These are phyloP conservation scores for Chondrus crispus DNA, from an alignment of 23 red algal species.

Conservation along the genomic window DNA sequence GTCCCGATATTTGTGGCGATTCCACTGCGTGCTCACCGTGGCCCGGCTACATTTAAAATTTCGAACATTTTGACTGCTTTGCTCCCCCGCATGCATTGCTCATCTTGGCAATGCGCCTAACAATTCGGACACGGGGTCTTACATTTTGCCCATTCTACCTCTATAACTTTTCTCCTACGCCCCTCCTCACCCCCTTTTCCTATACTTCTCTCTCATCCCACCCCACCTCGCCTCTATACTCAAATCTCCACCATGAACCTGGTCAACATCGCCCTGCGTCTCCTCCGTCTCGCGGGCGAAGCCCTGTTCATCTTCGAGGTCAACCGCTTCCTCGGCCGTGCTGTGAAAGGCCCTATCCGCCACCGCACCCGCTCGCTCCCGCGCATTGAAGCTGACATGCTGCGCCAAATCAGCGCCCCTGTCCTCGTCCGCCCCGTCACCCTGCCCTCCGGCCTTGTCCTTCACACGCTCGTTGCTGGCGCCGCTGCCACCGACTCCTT, in stretches of 20 bases:
- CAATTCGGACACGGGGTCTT: no score
- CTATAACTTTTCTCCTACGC: no score
- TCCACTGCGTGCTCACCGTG: no score
- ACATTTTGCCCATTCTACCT: no score
- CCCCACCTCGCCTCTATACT: no score
- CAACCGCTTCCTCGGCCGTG: slow-evolving; percentile 38
- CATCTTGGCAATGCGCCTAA: no score
- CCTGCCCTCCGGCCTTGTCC: not conserved
- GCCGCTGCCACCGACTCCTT: not conserved
- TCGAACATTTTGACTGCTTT: no score
- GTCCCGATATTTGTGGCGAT: no score
- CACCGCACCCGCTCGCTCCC: not conserved
- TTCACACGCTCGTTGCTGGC: slow-evolving; percentile 36
- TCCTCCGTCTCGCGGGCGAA: slow-evolving; percentile 29
- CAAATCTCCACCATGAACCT: not conserved
- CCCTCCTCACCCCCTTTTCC: no score
- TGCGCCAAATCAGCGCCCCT: not conserved
- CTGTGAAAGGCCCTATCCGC: not conserved
- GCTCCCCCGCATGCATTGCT: no score
- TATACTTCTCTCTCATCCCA: no score
- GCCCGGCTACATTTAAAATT: no score
- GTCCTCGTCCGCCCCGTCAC: not conserved
- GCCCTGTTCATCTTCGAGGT: slow-evolving; percentile 42
- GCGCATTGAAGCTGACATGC: not conserved
- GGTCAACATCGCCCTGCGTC: slow-evolving; percentile 12